These are phyloP conservation scores for Fraxinus baroniana DNA, from an alignment of 305 asterid species.

Conservation along the genomic window DNA sequence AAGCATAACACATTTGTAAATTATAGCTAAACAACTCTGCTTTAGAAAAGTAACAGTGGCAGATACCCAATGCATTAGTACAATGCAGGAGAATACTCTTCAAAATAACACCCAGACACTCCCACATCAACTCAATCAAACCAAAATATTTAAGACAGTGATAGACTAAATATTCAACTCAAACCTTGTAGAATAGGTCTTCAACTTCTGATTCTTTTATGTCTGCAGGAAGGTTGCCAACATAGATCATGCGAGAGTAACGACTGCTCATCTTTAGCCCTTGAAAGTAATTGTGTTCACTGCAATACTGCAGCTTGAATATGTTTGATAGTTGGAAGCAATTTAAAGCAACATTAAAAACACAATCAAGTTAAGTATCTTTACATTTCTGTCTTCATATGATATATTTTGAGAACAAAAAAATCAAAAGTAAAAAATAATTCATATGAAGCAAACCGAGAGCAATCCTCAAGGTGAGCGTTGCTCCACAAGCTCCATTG, in stretches of 20 bases:
- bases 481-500: conserved; percentile 97
- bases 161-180: conserved; percentile 8
- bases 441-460: conserved; percentile 93
- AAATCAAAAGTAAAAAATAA: conserved; percentile 35
- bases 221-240: conserved; percentile 97
- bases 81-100: neutral
- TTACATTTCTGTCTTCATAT: conserved; percentile 28
- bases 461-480: conserved; percentile 93
- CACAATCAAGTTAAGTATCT: conserved; percentile 22
- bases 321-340: conserved; percentile 22
- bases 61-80: neutral
- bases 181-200: conserved; percentile 92
- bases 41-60: neutral
- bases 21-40: neutral
- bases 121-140: neutral
- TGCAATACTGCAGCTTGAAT: conserved; percentile 38
- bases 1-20: neutral
- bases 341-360: conserved; percentile 2
- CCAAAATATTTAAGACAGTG: neutral
- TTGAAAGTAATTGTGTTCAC: conserved; percentile 28
- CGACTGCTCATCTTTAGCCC: conserved; percentile 85
- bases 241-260: conserved; percentile 87
- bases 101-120: neutral
- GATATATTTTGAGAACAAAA: conserved; percentile 37
- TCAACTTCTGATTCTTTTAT: conserved; percentile 87